Conservation (phyloP, 495 filamentous ascomycete species). For the Aspergillus bridgeri region DNA sequence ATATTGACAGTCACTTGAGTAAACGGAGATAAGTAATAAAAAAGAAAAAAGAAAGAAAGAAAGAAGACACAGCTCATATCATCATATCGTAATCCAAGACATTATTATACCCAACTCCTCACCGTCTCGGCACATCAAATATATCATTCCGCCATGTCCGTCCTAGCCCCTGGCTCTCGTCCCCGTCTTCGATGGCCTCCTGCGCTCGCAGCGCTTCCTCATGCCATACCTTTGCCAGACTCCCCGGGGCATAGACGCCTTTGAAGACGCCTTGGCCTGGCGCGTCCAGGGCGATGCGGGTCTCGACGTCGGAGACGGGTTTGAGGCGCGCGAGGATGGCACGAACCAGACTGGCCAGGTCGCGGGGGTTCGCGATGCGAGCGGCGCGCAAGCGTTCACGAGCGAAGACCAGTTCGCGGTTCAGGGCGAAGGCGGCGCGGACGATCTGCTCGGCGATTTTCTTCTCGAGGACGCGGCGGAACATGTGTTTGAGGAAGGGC, state of each 20-base stretch:
- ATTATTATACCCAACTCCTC: background rate
- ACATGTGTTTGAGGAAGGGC: conserved; percentile 74
- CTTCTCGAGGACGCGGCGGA: conserved; percentile 74
- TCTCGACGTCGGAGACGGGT: conserved; percentile 66
- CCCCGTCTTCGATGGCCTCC: conserved; percentile 57
- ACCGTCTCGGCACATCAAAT: conserved; percentile 59
- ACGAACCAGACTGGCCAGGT: conserved; percentile 74
- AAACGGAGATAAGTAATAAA: no score
- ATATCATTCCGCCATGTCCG: conserved; percentile 76
- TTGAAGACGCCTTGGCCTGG: conserved; percentile 69
- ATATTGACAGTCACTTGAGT: no score
- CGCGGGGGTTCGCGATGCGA: conserved; percentile 74
- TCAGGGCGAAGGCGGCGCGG: conserved; percentile 64
- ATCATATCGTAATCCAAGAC: background rate
- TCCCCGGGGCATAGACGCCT: conserved; percentile 82
- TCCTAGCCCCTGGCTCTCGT: conserved; percentile 35
- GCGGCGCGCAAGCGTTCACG: conserved; percentile 83
- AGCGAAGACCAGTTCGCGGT: conserved; percentile 82
- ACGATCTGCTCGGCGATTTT: conserved; percentile 71
- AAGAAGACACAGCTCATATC: background rate
- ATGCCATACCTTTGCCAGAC: conserved; percentile 81
- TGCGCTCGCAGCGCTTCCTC: conserved; percentile 69
- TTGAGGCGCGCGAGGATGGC: conserved; percentile 73
- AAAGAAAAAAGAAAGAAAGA: no score
- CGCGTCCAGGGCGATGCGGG: conserved; percentile 61